Evolutionary conservation across 2,329 filamentous ascomycete genomes (phyloP).

Genomic region (Botrytis squamosa): DNA sequence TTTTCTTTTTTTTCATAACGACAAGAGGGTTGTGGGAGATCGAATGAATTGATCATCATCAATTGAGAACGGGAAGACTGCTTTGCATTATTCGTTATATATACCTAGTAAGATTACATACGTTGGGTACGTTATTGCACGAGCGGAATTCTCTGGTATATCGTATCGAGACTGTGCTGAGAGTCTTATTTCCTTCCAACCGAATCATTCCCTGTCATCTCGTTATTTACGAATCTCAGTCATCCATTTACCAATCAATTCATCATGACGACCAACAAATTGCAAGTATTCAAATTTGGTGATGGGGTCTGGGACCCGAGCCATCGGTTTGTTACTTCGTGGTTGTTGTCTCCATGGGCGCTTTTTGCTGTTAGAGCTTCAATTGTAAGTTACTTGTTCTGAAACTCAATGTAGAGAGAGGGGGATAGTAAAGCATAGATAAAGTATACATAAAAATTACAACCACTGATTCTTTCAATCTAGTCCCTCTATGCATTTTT

Average conservation of each 20-base stretch:
- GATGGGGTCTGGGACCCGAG: slow-evolving; percentile 41
- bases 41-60: neutral
- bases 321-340: slow-evolving; percentile 76
- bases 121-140: neutral
- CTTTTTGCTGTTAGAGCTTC: slow-evolving; percentile 58
- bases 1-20: neutral
- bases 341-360: slow-evolving; percentile 66
- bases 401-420: neutral
- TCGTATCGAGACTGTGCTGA: neutral
- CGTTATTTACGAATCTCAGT: neutral
- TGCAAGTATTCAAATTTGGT: slow-evolving; percentile 11
- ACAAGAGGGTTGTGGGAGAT: neutral
- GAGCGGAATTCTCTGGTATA: neutral
- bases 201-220: neutral
- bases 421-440: neutral
- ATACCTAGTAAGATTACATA: neutral
- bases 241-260: neutral
- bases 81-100: neutral
- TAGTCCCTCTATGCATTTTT: slow-evolving; percentile 67
- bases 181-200: neutral
- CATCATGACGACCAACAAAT: neutral
- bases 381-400: slow-evolving; percentile 45
- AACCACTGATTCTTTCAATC: neutral
- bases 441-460: neutral
- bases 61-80: neutral